Percentiles rank a stretch among this genome's conserved stretches.
These are phyloP conservation scores for Candida sp. DNA, from an alignment of 1,139 yeast genomes.

Conservation along the genomic window DNA sequence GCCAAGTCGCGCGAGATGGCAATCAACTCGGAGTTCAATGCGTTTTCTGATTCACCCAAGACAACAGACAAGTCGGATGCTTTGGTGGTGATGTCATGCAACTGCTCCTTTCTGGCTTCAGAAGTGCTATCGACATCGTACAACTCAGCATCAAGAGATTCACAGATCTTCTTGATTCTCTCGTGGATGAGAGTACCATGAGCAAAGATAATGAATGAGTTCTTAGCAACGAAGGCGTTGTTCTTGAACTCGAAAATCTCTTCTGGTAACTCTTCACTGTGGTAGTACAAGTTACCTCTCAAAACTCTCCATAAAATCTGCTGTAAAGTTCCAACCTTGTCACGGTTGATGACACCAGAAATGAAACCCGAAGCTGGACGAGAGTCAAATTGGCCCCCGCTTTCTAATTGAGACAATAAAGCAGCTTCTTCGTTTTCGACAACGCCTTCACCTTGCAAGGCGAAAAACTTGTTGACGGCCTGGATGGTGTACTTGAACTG, in stretches of 20 bases:
- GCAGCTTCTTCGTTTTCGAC: conserved; percentile 24
- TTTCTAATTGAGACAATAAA: conserved; percentile 30
- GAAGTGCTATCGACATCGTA: conserved; percentile 38
- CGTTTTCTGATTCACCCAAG: conserved; percentile 54
- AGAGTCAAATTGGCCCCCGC: conserved; percentile 20
- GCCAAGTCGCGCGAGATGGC: conserved; percentile 77
- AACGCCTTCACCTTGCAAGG: conserved; percentile 25
- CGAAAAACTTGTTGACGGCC: conserved; percentile 71
- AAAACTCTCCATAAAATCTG: conserved; percentile 92
- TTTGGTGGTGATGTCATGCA: conserved; percentile 56
- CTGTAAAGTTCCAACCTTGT: conserved; percentile 72
- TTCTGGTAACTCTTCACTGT: conserved; percentile 68
- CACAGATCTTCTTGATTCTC: conserved; percentile 47
- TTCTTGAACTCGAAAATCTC: conserved; percentile 40
- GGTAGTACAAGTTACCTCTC: conserved; percentile 87
- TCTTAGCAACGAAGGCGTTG: conserved; percentile 35
- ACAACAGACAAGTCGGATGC: conserved; percentile 65
- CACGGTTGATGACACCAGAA: conserved; percentile 82
- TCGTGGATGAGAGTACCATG: conserved; percentile 47
- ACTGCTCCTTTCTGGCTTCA: conserved; percentile 46
- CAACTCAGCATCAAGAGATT: conserved; percentile 49
- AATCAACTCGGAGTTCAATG: conserved; percentile 69
- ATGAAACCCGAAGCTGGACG: conserved; percentile 51
- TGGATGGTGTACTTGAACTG: conserved; percentile 48
- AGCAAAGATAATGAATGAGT: conserved; percentile 48